Conservation (phyloP, 805 yeast species). For the Tetrapisispora phaffii region DNA sequence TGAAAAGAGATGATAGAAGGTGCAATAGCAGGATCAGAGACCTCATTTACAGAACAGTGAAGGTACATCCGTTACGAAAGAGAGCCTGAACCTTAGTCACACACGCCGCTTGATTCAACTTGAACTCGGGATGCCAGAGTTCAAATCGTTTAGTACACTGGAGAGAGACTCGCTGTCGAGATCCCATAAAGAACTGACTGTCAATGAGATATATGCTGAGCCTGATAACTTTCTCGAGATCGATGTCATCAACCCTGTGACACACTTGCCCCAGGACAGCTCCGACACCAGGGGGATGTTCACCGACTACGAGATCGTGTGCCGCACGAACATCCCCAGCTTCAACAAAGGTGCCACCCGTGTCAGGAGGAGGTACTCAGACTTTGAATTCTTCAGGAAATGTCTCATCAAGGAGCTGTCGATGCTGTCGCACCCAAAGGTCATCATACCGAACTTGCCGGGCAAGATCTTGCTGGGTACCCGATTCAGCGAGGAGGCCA, state of each 20-base stretch:
- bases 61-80: too few species aligned
- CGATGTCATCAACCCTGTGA: conserved; percentile 46
- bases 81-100: too few species aligned
- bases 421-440: conserved; percentile 35
- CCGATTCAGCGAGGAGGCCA: conserved; percentile 71
- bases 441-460: conserved; percentile 78
- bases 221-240: conserved; percentile 92
- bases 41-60: too few species aligned
- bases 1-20: too few species aligned
- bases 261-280: conserved; percentile 27
- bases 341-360: conserved; percentile 53
- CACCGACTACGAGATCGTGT: conserved; percentile 86
- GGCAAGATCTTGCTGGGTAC: conserved; percentile 70
- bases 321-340: conserved; percentile 86
- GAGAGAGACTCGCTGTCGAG: conserved; percentile 15
- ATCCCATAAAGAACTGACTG: conserved; percentile 43
- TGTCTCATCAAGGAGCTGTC: conserved; percentile 67
- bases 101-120: too few species aligned
- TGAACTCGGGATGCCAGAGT: conserved; percentile 15
- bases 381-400: conserved; percentile 72
- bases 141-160: conserved; percentile 23
- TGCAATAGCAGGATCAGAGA: too few species aligned
- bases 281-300: conserved; percentile 43
- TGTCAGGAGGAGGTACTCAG: conserved; percentile 82
- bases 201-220: conserved; percentile 79